These are phyloP conservation scores for Leucoagaricus sp. DNA, from an alignment of 1,284 basidiomycete species.

Conservation along the genomic window DNA sequence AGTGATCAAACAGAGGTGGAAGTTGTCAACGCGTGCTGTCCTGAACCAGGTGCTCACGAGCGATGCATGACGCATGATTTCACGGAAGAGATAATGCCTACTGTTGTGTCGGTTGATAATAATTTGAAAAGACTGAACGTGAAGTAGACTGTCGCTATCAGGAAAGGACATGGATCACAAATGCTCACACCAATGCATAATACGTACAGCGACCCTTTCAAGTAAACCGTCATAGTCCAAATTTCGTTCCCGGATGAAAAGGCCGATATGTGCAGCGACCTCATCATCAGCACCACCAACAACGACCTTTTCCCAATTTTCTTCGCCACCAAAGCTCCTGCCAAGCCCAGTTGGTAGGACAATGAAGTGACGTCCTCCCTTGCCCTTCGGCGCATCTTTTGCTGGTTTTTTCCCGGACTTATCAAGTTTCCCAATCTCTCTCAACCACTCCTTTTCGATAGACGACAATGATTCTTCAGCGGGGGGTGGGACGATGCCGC, in stretches of 20 bases:
- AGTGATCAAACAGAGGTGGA: too few relatives aligned
- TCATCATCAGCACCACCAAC: slow-evolving; percentile 53
- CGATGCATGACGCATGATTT: too few relatives aligned
- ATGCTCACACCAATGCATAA: slow-evolving; percentile 44
- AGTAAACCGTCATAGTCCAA: slow-evolving; percentile 50
- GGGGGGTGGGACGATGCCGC: slow-evolving; percentile 23
- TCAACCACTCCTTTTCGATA: slow-evolving; percentile 24
- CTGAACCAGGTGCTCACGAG: too few relatives aligned
- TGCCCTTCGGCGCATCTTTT: slow-evolving; percentile 24
- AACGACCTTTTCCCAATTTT: slow-evolving; percentile 50
- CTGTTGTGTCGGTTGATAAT: too few relatives aligned
- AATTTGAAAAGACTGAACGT: not conserved
- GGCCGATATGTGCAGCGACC: slow-evolving; percentile 53
- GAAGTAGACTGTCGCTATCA: not conserved
- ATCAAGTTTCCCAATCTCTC: slow-evolving; percentile 18
- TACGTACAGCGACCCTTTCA: slow-evolving; percentile 41
- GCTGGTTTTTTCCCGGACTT: slow-evolving; percentile 24
- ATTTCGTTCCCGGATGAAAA: slow-evolving; percentile 54
- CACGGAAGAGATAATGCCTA: too few relatives aligned
- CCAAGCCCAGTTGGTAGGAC: slow-evolving; percentile 48
- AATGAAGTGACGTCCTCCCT: slow-evolving; percentile 46
- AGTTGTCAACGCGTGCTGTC: too few relatives aligned
- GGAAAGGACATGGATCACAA: too few relatives aligned
- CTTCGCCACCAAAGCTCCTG: slow-evolving; percentile 39
- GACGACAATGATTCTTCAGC: slow-evolving; percentile 10